Conservation (phyloP, 495 filamentous ascomycete genomes). For the Oidiodendron maius region DNA sequence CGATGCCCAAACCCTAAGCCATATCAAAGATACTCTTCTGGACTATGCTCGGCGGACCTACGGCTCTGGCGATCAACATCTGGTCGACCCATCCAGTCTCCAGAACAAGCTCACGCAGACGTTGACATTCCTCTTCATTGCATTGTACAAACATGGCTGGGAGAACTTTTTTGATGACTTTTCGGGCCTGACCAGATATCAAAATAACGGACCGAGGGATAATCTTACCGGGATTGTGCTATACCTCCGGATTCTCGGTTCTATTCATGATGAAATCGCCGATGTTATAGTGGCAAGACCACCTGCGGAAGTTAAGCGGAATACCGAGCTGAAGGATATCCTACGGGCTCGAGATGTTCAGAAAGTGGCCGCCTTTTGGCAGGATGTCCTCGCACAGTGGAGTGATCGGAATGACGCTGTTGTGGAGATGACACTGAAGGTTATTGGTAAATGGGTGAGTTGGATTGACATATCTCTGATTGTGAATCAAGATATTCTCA, state of each 20-base stretch:
- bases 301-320: constrained; percentile 66
- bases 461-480: constrained; percentile 96
- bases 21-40: constrained; percentile 71
- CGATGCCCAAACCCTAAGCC: constrained; percentile 57
- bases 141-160: constrained; percentile 80
- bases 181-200: constrained; percentile 56
- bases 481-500: constrained; percentile 80
- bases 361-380: constrained; percentile 84
- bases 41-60: constrained; percentile 72
- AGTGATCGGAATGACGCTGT: constrained; percentile 64
- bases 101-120: constrained; percentile 98
- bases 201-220: constrained; percentile 47
- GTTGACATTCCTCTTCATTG: constrained; percentile 82
- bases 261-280: constrained; percentile 95
- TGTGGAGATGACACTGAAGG: constrained; percentile 79
- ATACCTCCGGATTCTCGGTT: constrained; percentile 79
- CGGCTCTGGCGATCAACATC: constrained; percentile 41
- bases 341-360: constrained; percentile 76
- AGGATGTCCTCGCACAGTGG: constrained; percentile 81
- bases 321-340: constrained; percentile 82
- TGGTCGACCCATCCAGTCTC: constrained; percentile 62
- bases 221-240: constrained; percentile 74
- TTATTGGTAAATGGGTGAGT: constrained; percentile 90
- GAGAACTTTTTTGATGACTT: constrained; percentile 85
- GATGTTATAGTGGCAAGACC: constrained; percentile 79